phyloP scores from a whole-genome alignment of 495 filamentous ascomycete species.

The Penicillium flavigenum region DNA sequence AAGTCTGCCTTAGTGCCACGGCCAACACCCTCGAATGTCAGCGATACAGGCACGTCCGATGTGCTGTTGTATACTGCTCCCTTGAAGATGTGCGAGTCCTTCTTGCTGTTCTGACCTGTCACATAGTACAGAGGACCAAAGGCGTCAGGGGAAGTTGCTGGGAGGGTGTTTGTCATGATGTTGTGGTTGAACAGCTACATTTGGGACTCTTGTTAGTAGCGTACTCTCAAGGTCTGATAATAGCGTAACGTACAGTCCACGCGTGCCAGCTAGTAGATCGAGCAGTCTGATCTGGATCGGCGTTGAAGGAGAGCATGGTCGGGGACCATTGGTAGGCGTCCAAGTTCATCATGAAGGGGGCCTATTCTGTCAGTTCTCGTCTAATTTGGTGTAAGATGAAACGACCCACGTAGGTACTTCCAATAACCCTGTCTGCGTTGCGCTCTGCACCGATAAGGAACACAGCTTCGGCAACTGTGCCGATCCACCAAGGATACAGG shows the following conservation, averaged over 20 bases:
- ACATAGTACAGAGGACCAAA: conserved; percentile 50
- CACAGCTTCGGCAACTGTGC: conserved; percentile 61
- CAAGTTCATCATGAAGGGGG: conserved; percentile 49
- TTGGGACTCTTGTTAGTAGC: neutral
- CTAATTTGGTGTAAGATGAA: neutral
- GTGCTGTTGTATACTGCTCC: conserved; percentile 67
- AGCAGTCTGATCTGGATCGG: conserved; percentile 41
- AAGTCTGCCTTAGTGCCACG: conserved; percentile 49
- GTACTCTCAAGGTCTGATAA: neutral
- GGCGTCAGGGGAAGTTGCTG: conserved; percentile 34
- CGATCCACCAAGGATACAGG: conserved; percentile 53
- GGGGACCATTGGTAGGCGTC: conserved; percentile 50
- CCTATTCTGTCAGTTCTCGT: conserved; percentile 29
- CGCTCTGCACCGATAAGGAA: conserved; percentile 65
- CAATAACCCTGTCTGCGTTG: conserved; percentile 55
- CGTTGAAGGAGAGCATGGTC: conserved; percentile 46
- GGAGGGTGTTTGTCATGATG: conserved; percentile 45
- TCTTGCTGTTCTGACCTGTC: conserved; percentile 33
- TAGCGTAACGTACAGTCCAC: conserved; percentile 28
- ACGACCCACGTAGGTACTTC: conserved; percentile 40
- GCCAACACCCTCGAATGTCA: conserved; percentile 55
- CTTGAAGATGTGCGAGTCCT: conserved; percentile 54
- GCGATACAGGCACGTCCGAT: conserved; percentile 42
- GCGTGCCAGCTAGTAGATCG: conserved; percentile 45
- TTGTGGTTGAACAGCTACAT: conserved; percentile 42